Conservation (phyloP, 2,329 filamentous ascomycete species). For the Fusarium udum region DNA sequence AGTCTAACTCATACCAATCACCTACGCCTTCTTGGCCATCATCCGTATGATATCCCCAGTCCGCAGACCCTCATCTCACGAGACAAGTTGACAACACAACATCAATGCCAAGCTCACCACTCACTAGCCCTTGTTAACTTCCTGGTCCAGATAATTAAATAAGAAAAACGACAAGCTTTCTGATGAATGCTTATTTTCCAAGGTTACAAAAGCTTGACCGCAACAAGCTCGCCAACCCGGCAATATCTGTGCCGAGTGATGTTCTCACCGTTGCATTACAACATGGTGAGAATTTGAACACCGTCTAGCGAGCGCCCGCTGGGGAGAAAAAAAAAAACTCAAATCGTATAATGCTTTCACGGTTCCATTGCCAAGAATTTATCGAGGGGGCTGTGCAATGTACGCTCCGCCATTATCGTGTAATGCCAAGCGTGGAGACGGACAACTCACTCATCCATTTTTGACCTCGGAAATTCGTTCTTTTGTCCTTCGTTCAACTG, state of each 20-base stretch:
- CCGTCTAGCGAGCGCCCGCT: background rate
- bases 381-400: constrained; percentile 26
- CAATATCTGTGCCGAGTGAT: background rate
- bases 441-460: constrained; percentile 31
- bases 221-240: constrained; percentile 18
- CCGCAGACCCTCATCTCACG: background rate
- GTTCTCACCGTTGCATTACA: constrained; percentile 9
- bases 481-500: background rate
- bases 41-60: background rate
- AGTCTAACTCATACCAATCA: background rate
- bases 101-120: constrained; percentile 11
- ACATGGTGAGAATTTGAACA: constrained; percentile 10
- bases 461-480: background rate
- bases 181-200: constrained; percentile 1
- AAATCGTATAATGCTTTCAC: background rate
- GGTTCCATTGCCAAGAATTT: constrained; percentile 11
- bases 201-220: constrained; percentile 23
- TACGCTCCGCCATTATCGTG: constrained; percentile 15
- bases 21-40: background rate
- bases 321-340: background rate
- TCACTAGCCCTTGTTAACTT: background rate
- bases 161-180: constrained; percentile 21
- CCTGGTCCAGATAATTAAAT: background rate
- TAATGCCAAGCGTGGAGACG: constrained; percentile 35
- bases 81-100: background rate